Evolutionary conservation across 768 basidiomycete species (phyloP), one percentile per base, ranked within the genome.

Genomic region (Mycena amicta): DNA sequence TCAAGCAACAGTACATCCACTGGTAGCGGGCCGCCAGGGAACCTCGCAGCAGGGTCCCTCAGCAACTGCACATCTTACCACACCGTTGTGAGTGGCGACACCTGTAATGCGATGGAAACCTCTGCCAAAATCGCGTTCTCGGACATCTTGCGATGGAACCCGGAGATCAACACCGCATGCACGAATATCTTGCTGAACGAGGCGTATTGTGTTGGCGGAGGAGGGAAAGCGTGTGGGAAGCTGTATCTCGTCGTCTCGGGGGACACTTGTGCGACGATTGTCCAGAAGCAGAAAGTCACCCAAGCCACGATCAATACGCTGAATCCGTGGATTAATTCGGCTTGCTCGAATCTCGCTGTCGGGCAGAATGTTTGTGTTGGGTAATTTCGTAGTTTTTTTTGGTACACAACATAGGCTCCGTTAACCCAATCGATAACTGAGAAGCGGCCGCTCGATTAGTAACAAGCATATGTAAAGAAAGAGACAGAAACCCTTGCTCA

Each of bases 81-180:
- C 29, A 56, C 55, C 31, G 49, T 56, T 25, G 31, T n/a, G 11
- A 53, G 51, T 2, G 58, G 58, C 2, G 50, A 63, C 37, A 59
- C 54, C 13, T 63, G 61, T 43, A 29, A 33, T 12, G 15, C 57
- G n/a, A 56, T 59, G 49, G 54, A 52, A 25, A 22, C 46, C 8
- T 6, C n/a, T 2, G 22, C n/a, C 50, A 13, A 15, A 12, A 59
- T 60, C 40, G 54, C 62, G 18, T 23, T 56, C 50, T 22, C 53
- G n/a, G 62, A 63, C 45, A 43, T 63, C 30, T 25, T 59, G 30
- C 57, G 50, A 39, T 63, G 62, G 62, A 63, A 63, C 52, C 50
- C 62, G n/a, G 62, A 46, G 29, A 29, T 60, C 46, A 56, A 31
- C 47, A 37, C 29, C 29, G 41, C 2, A 3, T 63, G 62, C 46